A percentile compares a stretch with the other conserved stretches of the same genome.
Evolutionary conservation across 495 filamentous ascomycete genomes (phyloP).

Genomic region (Penicillium egyptiacum): DNA sequence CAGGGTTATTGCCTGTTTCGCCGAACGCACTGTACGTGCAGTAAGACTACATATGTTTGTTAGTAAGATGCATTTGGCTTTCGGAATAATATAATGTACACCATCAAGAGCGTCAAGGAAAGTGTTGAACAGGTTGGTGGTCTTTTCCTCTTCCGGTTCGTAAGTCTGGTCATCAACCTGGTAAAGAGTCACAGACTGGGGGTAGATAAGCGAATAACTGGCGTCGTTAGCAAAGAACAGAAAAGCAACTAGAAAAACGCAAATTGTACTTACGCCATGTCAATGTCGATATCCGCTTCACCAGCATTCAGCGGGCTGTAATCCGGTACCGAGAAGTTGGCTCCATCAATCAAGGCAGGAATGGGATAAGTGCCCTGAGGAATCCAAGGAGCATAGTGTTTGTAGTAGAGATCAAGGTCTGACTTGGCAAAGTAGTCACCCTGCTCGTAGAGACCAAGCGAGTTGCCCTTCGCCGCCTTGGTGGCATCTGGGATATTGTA

Average conservation of each 20-base stretch:
- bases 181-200: slow-evolving; percentile 56
- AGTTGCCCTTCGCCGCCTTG: slow-evolving; percentile 42
- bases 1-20: slow-evolving; percentile 45
- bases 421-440: slow-evolving; percentile 50
- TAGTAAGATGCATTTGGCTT: neutral
- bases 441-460: slow-evolving; percentile 55
- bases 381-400: slow-evolving; percentile 42
- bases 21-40: slow-evolving; percentile 40
- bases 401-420: slow-evolving; percentile 59
- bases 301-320: slow-evolving; percentile 31
- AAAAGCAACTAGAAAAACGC: no score
- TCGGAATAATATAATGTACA: slow-evolving; percentile 14
- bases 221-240: neutral
- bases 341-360: slow-evolving; percentile 45
- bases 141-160: slow-evolving; percentile 33
- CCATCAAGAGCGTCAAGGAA: slow-evolving; percentile 61
- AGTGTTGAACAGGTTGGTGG: slow-evolving; percentile 47
- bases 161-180: slow-evolving; percentile 56
- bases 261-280: slow-evolving; percentile 35
- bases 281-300: slow-evolving; percentile 51
- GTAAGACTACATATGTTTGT: slow-evolving; percentile 25
- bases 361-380: slow-evolving; percentile 46
- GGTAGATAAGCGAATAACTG: slow-evolving; percentile 47
- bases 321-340: slow-evolving; percentile 33
- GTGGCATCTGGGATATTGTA: slow-evolving; percentile 49